These are phyloP conservation scores for Ceratobasidium sp. DNA, from an alignment of 1,284 basidiomycete species.

Conservation along the genomic window DNA sequence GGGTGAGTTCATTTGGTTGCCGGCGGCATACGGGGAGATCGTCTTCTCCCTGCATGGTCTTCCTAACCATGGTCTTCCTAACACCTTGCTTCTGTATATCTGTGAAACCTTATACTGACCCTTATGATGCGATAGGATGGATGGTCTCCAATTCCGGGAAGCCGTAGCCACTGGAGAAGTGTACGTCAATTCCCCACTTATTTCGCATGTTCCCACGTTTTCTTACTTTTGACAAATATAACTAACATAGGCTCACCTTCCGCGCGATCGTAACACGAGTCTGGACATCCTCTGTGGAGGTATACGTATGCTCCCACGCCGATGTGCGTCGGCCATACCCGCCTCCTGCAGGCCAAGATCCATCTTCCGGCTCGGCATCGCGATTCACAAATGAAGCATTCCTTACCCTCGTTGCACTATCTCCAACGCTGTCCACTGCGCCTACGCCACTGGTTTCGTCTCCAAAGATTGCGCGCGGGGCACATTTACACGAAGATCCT, in stretches of 20 bases:
- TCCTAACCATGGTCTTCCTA: neutral
- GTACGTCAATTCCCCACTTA: slow-evolving; percentile 16
- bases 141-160: slow-evolving; percentile 45
- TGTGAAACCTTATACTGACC: neutral
- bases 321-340: slow-evolving; percentile 40
- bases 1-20: slow-evolving; percentile 33
- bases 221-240: neutral
- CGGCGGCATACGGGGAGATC: slow-evolving; percentile 17
- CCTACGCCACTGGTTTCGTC: slow-evolving; percentile 22
- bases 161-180: slow-evolving; percentile 46
- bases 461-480: neutral
- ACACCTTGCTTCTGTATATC: neutral
- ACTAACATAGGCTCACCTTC: slow-evolving; percentile 44
- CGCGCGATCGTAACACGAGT: slow-evolving; percentile 44
- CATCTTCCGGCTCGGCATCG: slow-evolving; percentile 29
- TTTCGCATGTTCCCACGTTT: neutral
- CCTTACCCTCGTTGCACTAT: slow-evolving; percentile 43
- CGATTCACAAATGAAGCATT: slow-evolving; percentile 46
- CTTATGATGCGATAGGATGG: slow-evolving; percentile 43
- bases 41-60: too few species aligned
- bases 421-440: slow-evolving; percentile 26
- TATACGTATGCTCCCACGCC: slow-evolving; percentile 46
- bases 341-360: neutral
- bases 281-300: slow-evolving; percentile 46
- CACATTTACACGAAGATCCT: neutral